Evolutionary conservation across 352 stramenopile species (phyloP).

Genomic region (Phytophthora sojae): DNA sequence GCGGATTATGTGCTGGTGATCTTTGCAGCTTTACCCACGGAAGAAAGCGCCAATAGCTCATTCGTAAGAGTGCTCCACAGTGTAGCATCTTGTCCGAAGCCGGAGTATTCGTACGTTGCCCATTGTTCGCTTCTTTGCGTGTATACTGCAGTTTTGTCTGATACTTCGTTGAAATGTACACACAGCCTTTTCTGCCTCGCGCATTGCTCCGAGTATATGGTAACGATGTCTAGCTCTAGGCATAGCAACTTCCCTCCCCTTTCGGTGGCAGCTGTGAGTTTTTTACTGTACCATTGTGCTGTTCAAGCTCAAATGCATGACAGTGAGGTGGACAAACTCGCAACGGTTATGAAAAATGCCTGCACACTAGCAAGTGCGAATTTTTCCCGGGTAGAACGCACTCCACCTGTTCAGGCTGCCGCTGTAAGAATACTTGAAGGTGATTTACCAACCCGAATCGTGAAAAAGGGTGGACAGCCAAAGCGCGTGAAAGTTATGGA

Average conservation of each 20-base stretch:
- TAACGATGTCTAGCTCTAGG: constrained; percentile 36
- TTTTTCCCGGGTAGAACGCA: constrained; percentile 23
- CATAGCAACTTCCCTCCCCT: constrained; percentile 39
- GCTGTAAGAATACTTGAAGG: constrained; percentile 44
- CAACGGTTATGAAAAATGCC: constrained; percentile 39
- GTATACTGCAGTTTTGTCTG: neutral
- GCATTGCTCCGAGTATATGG: constrained; percentile 53
- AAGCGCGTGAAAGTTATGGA: constrained; percentile 44
- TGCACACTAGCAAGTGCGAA: constrained; percentile 39
- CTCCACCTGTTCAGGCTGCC: constrained; percentile 1
- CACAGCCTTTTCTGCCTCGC: constrained; percentile 46
- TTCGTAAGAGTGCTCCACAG: constrained; percentile 45
- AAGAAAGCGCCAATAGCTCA: constrained; percentile 19
- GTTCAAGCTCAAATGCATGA: constrained; percentile 41
- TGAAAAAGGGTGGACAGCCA: constrained; percentile 32
- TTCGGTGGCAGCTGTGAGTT: constrained; percentile 39
- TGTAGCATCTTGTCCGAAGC: constrained; percentile 36
- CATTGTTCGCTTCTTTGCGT: neutral
- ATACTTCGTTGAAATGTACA: constrained; percentile 8
- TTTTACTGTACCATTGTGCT: constrained; percentile 54
- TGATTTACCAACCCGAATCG: constrained; percentile 17
- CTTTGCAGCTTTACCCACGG: constrained; percentile 17
- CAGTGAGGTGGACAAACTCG: constrained; percentile 43
- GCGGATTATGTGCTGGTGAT: constrained; percentile 3
- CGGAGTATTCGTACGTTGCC: constrained; percentile 53